Evolutionary conservation across 805 yeast genomes (phyloP).

Genomic region (Metschnikowia borealis): DNA sequence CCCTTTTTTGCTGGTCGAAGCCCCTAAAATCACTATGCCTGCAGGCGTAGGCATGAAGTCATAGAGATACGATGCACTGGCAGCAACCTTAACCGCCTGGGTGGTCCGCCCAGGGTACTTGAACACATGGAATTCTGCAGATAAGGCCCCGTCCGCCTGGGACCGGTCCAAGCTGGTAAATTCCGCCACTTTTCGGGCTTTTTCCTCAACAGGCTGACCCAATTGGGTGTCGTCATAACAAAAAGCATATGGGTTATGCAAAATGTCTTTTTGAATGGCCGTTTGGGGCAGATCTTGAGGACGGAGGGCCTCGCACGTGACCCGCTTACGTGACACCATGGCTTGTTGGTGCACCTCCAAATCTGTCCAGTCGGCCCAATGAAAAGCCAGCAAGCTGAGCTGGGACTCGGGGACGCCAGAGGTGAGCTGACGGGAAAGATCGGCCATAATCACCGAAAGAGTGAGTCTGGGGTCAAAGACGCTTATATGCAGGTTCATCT

Average conservation of each 20-base stretch:
- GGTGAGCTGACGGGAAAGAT: conserved; percentile 13
- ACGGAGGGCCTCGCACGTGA: conserved; percentile 6
- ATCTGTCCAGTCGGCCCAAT: conserved; percentile 21
- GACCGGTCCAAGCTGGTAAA: conserved; percentile 9
- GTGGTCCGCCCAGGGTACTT: conserved; percentile 30
- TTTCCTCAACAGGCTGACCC: conserved; percentile 18
- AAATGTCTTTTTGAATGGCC: conserved; percentile 1
- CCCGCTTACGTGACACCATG: conserved; percentile 1
- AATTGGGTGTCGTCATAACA: conserved; percentile 1
- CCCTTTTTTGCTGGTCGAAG: not conserved
- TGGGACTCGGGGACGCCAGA: conserved; percentile 3
- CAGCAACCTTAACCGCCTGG: conserved; percentile 24
- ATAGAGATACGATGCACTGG: conserved; percentile 37
- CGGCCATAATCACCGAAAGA: conserved; percentile 14
- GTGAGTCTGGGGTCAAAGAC: conserved; percentile 22
- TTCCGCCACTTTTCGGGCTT: conserved; percentile 12
- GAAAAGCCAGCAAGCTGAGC: conserved; percentile 10
- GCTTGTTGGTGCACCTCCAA: conserved; percentile 6
- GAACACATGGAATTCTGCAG: conserved; percentile 31
- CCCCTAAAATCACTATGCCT: conserved; percentile 26
- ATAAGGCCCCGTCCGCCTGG: not conserved
- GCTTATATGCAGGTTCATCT: conserved; percentile 4
- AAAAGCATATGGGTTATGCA: not conserved
- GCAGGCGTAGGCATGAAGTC: conserved; percentile 40
- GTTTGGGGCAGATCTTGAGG: not conserved